These are phyloP conservation scores for Hamigera avellanea DNA, from an alignment of 495 filamentous ascomycete species.

Conservation along the genomic window DNA sequence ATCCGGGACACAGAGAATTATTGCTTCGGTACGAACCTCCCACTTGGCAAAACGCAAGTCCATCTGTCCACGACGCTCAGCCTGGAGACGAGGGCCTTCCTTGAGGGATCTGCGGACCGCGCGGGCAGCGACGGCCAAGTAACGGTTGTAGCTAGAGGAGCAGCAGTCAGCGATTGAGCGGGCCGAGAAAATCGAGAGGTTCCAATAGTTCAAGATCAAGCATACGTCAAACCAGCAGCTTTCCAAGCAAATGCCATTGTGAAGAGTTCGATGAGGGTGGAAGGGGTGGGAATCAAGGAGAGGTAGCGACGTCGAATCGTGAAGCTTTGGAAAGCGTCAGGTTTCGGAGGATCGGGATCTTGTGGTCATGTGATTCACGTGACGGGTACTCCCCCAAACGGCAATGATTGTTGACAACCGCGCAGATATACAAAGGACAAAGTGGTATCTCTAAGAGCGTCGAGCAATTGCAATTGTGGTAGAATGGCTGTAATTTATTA, in stretches of 20 bases:
- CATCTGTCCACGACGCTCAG: slow-evolving; percentile 82
- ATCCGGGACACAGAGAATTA: no score
- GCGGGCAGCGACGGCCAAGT: slow-evolving; percentile 43
- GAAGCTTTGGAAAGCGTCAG: slow-evolving; percentile 28
- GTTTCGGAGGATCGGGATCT: slow-evolving; percentile 31
- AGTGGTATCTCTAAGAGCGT: no score
- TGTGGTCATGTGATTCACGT: slow-evolving; percentile 22
- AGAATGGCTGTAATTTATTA: no score
- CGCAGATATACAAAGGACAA: no score
- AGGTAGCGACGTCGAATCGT: neutral
- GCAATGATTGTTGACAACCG: no score
- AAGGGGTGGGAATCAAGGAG: slow-evolving; percentile 12
- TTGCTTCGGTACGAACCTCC: slow-evolving; percentile 68
- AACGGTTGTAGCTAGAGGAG: slow-evolving; percentile 37
- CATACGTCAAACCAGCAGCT: slow-evolving; percentile 91
- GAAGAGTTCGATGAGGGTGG: slow-evolving; percentile 26
- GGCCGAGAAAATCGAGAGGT: slow-evolving; percentile 1
- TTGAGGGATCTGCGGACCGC: slow-evolving; percentile 77
- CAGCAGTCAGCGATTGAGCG: slow-evolving; percentile 19
- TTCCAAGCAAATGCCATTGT: slow-evolving; percentile 99
- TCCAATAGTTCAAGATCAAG: slow-evolving; percentile 1
- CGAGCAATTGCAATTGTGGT: no score
- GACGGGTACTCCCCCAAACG: neutral
- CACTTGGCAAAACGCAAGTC: slow-evolving; percentile 93
- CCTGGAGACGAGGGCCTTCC: slow-evolving; percentile 73